Base-by-base conservation (phyloP, 2,329 filamentous ascomycete species). In the Monilinia fructicola region DNA sequence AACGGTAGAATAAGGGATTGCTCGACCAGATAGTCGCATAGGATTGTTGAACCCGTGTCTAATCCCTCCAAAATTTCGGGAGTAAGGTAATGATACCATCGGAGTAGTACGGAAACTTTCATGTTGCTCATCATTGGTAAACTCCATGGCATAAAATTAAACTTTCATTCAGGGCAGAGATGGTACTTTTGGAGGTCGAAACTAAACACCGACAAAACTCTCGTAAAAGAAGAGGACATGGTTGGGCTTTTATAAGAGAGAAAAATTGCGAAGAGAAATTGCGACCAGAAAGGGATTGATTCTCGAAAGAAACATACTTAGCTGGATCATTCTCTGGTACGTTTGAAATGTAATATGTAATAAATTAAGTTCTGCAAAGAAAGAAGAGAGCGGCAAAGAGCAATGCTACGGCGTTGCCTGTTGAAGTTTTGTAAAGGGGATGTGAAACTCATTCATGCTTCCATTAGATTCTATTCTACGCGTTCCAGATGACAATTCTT, bases 401-500 rank as follows among this genome's bases (percentile, higher is more conserved):
- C 23, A 40, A 28, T 28, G 23, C 12, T 35, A 21, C 31, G 16
- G 28, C 44, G 58, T 61, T 50, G 58, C 58, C 31, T 61, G 46
- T n/a, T 50, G 31, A 26, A 35, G 9, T 23, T 50, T 38, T 50
- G 21, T 50, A 21, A 61, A 48, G 40, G 54, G 18, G 44, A 48
- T 28, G 9, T 64, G 61, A 64, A 69, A 71, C 62, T 60, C 31
- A 44, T 64, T 50, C 38, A 28, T 62, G 26, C 60, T 70, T 71
- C 69, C 42, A 67, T 66, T 65, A 54, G 23, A 42, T 9, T 71
- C 56, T 66, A 21, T 56, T 72, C 77, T 86, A 92, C 62, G 83
- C 81, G 71, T 83, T 84, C 91, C 91, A 95, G 72, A 95, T 86
- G 61, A 94, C 91, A 72, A 95, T 82, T 74, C 91, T 87, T 70